A percentile compares a stretch with the other conserved stretches of the same genome.
phyloP scores from a whole-genome alignment of 192 early-diverging fungal species.

The Entomortierella parvispora region DNA sequence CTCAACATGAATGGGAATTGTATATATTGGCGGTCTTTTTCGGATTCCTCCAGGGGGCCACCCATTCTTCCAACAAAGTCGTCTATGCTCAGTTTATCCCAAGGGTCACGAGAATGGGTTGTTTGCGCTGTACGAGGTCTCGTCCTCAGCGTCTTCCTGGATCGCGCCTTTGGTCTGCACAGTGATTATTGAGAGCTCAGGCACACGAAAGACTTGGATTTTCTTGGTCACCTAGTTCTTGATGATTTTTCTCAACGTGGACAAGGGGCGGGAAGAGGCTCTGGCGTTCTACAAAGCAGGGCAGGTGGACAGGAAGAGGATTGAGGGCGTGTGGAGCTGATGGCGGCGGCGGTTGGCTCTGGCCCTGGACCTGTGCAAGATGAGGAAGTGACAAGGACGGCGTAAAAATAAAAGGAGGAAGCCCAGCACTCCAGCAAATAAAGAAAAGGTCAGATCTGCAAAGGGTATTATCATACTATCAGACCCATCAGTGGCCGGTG shows the following conservation, averaged over 20 bases:
- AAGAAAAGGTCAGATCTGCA: too few relatives aligned
- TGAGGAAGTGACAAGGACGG: too few relatives aligned
- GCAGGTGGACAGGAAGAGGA: not conserved
- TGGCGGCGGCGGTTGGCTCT: too few relatives aligned
- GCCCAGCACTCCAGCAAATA: too few relatives aligned
- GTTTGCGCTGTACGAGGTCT: slow-evolving; percentile 69
- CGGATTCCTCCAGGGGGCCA: slow-evolving; percentile 65
- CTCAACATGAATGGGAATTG: slow-evolving; percentile 58
- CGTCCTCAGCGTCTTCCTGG: slow-evolving; percentile 57
- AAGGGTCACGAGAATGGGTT: slow-evolving; percentile 71
- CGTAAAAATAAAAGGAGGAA: too few relatives aligned
- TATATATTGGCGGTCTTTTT: slow-evolving; percentile 60
- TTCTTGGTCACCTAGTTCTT: slow-evolving; percentile 40
- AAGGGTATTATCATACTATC: too few relatives aligned
- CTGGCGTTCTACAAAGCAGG: slow-evolving; percentile 16
- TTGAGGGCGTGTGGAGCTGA: too few relatives aligned
- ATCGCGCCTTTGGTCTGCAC: slow-evolving; percentile 69
- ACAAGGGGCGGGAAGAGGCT: slow-evolving; percentile 16
- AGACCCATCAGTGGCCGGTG: too few relatives aligned
- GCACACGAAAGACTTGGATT: slow-evolving; percentile 33
- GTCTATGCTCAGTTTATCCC: slow-evolving; percentile 68
- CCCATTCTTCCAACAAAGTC: slow-evolving; percentile 58
- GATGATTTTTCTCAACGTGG: slow-evolving; percentile 38
- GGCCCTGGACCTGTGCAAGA: too few relatives aligned
- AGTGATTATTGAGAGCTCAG: slow-evolving; percentile 56